Percentiles rank a stretch among this genome's conserved stretches.
Evolutionary conservation across 768 basidiomycete species (phyloP).

Genomic region (Leccinum incarnatum): DNA sequence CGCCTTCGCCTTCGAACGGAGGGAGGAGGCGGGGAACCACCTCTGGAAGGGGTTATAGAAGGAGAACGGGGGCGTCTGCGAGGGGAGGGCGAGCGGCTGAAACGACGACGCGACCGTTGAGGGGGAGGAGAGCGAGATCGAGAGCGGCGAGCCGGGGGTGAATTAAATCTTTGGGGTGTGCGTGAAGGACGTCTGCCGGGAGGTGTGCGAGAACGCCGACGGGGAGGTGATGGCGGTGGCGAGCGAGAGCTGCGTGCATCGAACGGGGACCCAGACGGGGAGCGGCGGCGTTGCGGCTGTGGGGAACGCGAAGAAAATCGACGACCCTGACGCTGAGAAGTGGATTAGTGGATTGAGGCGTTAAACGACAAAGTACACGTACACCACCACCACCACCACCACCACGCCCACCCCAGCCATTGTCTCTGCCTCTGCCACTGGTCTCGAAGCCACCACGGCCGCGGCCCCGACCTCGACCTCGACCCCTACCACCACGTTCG

Average conservation of each 20-base stretch:
- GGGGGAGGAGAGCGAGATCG: constrained; percentile 33
- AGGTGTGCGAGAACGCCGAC: constrained; percentile 40
- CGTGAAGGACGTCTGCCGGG: constrained; percentile 35
- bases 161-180: constrained; percentile 26
- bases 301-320: constrained; percentile 43
- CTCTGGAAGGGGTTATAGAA: constrained; percentile 31
- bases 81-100: constrained; percentile 26
- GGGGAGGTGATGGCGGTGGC: constrained; percentile 32
- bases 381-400: constrained; percentile 55
- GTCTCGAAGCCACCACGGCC: constrained; percentile 49
- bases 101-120: constrained; percentile 26
- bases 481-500: constrained; percentile 45
- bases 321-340: constrained; percentile 41
- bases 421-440: constrained; percentile 50
- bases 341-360: constrained; percentile 7
- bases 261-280: constrained; percentile 36
- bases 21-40: constrained; percentile 39
- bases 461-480: constrained; percentile 59
- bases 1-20: constrained; percentile 39
- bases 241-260: constrained; percentile 41
- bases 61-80: constrained; percentile 33
- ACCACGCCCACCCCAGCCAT: constrained; percentile 67
- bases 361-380: constrained; percentile 9
- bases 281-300: constrained; percentile 49
- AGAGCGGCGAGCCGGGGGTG: constrained; percentile 40